A percentile compares a stretch with the other conserved stretches of the same genome.
Evolutionary conservation across 2,329 filamentous ascomycete genomes (phyloP).

Genomic region (Alternaria sp.): DNA sequence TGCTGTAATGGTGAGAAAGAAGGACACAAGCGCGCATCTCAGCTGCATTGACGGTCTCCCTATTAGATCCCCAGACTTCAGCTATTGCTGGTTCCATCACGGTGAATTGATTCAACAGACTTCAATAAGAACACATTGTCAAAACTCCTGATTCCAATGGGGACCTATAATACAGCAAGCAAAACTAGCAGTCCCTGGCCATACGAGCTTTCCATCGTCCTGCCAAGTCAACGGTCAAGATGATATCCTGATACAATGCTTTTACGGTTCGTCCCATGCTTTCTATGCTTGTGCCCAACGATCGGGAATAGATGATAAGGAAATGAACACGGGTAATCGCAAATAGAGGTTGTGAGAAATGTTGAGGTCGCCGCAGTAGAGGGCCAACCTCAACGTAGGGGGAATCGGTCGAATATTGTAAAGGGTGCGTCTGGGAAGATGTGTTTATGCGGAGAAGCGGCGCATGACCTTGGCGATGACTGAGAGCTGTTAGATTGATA

Average conservation of each 20-base stretch:
- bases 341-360: conserved; percentile 4
- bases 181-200: conserved; percentile 23
- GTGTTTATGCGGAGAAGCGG: conserved; percentile 70
- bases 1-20: not conserved
- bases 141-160: conserved; percentile 31
- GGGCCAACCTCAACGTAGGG: conserved; percentile 20
- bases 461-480: conserved; percentile 96
- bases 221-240: conserved; percentile 17
- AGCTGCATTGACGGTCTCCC: not conserved
- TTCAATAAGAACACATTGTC: not conserved
- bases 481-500: conserved; percentile 50
- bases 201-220: conserved; percentile 7
- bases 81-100: not conserved
- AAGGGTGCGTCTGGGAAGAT: not conserved
- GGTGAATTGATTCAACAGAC: not conserved
- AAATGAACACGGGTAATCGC: conserved; percentile 10
- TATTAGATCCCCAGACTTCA: not conserved
- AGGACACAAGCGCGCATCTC: not conserved
- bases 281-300: conserved; percentile 19
- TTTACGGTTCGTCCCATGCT: conserved; percentile 22
- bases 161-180: conserved; percentile 45
- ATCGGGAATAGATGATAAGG: conserved; percentile 10
- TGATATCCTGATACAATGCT: conserved; percentile 26
- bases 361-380: conserved; percentile 26
- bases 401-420: conserved; percentile 14